These are phyloP conservation scores for Aspergillus persii DNA, from an alignment of 2,329 filamentous ascomycete species.

Conservation along the genomic window DNA sequence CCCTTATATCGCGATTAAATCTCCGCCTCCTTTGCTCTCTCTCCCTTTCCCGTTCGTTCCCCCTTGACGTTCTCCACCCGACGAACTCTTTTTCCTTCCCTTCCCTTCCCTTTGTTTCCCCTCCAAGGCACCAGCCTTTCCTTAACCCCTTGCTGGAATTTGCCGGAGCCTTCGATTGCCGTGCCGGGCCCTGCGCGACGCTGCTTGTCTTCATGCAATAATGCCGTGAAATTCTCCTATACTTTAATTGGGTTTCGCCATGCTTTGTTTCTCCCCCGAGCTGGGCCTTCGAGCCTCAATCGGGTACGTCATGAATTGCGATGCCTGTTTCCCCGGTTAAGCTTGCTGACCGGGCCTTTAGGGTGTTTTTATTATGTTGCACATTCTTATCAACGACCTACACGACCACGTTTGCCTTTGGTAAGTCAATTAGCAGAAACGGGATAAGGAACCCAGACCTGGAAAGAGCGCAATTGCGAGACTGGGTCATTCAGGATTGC, in stretches of 20 bases:
- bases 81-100: constrained; percentile 7
- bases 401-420: constrained; percentile 40
- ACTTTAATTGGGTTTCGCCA: constrained; percentile 18
- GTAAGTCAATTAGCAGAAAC: constrained; percentile 21
- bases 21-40: background rate
- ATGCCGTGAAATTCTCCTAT: constrained; percentile 11
- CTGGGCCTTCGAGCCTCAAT: constrained; percentile 31
- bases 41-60: background rate
- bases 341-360: constrained; percentile 22
- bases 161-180: constrained; percentile 1
- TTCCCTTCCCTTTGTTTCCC: background rate
- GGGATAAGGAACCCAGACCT: background rate
- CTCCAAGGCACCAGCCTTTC: background rate
- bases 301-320: constrained; percentile 24
- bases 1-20: background rate
- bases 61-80: constrained; percentile 14
- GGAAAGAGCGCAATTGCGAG: background rate
- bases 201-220: constrained; percentile 5
- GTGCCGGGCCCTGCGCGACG: constrained; percentile 7
- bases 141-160: background rate
- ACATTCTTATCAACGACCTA: constrained; percentile 36
- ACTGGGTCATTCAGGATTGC: too few relatives aligned
- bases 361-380: constrained; percentile 34
- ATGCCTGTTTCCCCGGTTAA: background rate
- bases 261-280: constrained; percentile 30